Conservation (phyloP, 257 asterid species). For the Ilex aquifolium region DNA sequence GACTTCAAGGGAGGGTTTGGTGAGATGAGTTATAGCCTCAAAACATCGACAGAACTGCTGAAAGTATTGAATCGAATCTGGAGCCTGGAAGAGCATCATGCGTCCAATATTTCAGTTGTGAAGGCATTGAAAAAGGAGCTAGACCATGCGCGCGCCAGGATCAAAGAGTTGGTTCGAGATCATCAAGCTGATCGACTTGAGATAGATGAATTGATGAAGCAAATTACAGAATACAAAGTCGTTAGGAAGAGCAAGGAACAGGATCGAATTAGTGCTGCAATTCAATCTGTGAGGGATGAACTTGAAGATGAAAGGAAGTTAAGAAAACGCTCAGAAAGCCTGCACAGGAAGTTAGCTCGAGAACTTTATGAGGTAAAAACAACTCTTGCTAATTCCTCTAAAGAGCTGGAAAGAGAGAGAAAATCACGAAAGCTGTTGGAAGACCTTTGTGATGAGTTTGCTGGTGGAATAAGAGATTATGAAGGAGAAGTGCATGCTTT, state of each 20-base stretch:
- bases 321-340: slow-evolving; percentile 74
- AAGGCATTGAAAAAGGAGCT: slow-evolving; percentile 70
- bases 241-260: slow-evolving; percentile 65
- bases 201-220: slow-evolving; percentile 69
- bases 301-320: slow-evolving; percentile 81
- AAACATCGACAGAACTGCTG: slow-evolving; percentile 82
- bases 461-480: slow-evolving; percentile 72
- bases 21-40: slow-evolving; percentile 49
- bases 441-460: slow-evolving; percentile 89
- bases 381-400: slow-evolving; percentile 31
- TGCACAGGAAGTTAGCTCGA: slow-evolving; percentile 69
- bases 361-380: slow-evolving; percentile 67
- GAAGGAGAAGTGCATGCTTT: slow-evolving; percentile 61
- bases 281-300: slow-evolving; percentile 71
- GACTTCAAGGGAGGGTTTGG: slow-evolving; percentile 60
- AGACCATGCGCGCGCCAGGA: slow-evolving; percentile 55
- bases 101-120: slow-evolving; percentile 57
- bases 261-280: slow-evolving; percentile 50
- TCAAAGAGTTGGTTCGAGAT: slow-evolving; percentile 55
- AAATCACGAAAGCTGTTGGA: slow-evolving; percentile 47
- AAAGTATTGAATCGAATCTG: slow-evolving; percentile 88
- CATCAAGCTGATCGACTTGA: slow-evolving; percentile 65
- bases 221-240: slow-evolving; percentile 57
- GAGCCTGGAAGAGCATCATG: slow-evolving; percentile 95
- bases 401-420: slow-evolving; percentile 56